Evolutionary conservation across 2,329 filamentous ascomycete species (phyloP).

Genomic region (Teratosphaeria gauchensis): DNA sequence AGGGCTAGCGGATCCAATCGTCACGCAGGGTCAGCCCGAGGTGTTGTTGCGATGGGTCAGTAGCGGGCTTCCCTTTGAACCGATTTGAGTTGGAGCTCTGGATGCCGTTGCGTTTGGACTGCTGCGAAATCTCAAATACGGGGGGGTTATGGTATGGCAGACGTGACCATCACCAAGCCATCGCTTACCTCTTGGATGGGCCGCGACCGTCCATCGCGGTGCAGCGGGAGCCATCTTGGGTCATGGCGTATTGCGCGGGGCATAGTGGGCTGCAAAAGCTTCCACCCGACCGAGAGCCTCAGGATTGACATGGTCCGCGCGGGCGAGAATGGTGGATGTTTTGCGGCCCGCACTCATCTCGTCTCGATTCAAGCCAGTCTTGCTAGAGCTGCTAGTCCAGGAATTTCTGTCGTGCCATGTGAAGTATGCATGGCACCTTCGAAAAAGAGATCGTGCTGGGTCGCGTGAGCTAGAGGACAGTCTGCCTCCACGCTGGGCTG

Average conservation of each 20-base stretch:
- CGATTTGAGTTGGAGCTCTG: background rate
- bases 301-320: background rate
- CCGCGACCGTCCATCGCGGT: background rate
- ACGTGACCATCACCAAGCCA: background rate
- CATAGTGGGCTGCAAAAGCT: background rate
- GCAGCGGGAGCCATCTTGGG: background rate
- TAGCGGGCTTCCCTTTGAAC: slow-evolving; percentile 1
- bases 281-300: background rate
- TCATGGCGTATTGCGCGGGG: background rate
- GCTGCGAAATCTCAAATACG: background rate
- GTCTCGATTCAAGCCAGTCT: no score
- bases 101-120: background rate
- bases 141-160: no score
- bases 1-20: slow-evolving; percentile 4
- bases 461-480: no score
- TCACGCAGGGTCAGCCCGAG: slow-evolving; percentile 6
- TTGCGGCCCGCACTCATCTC: background rate
- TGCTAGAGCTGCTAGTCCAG: no score
- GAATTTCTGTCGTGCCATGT: no score
- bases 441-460: no score
- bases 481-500: no score
- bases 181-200: background rate
- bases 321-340: background rate
- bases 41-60: slow-evolving; percentile 1
- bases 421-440: no score